phyloP scores from a whole-genome alignment of 2,329 filamentous ascomycete species.

The Colletotrichum spaethianum region DNA sequence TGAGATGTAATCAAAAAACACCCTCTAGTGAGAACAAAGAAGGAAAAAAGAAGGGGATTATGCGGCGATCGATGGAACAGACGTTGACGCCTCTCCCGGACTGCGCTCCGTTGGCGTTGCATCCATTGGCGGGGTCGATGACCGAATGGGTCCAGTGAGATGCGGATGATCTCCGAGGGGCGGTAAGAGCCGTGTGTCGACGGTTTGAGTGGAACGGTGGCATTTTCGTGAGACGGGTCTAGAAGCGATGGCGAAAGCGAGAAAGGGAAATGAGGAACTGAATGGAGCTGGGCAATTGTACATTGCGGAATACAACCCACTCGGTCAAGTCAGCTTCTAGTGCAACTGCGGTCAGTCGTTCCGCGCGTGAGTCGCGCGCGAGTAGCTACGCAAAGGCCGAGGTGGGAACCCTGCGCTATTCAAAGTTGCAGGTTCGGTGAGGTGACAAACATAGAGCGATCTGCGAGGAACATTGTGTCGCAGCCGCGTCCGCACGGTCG shows the following conservation, averaged over 20 bases:
- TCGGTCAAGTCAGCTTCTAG: not conserved
- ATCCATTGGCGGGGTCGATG: not conserved
- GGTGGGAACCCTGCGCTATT: not conserved
- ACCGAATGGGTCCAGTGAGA: not conserved
- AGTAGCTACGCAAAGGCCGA: not conserved
- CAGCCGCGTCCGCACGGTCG: not conserved
- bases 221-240: conserved; percentile 14
- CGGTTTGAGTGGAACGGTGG: not conserved
- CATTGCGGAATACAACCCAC: conserved; percentile 3
- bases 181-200: conserved; percentile 16
- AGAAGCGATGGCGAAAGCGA: conserved; percentile 9
- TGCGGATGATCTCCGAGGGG: not conserved
- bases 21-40: too few species aligned
- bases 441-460: conserved; percentile 13
- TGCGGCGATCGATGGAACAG: not conserved
- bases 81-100: conserved; percentile 9
- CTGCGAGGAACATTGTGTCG: conserved; percentile 15
- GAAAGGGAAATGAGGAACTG: not conserved
- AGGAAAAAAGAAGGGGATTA: not conserved
- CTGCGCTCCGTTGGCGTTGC: conserved; percentile 32
- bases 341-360: conserved; percentile 1
- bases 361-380: conserved; percentile 1
- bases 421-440: not conserved
- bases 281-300: not conserved
- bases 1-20: not conserved